Evolutionary conservation across 2,329 filamentous ascomycete genomes (phyloP), one percentile per base, ranked within the genome.

Genomic region (Scytalidium lignicola): DNA sequence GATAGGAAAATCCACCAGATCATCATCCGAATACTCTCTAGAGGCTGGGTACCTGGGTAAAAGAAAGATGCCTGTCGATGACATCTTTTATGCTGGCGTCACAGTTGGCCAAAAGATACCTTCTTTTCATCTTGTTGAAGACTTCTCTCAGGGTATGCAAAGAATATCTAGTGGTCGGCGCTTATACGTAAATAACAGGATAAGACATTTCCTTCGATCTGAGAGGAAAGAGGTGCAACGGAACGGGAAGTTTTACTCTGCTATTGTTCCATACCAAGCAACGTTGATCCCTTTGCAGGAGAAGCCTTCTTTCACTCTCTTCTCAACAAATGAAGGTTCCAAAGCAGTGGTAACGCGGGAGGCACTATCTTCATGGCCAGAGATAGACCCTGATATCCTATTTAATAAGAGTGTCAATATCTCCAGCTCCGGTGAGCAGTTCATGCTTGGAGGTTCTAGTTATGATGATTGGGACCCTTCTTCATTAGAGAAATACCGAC

Each of bases 91-190:
- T 49, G 48, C 49, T 7, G 55, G 52, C 15, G 50, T 53, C 28
- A 28, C 44, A 12, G 51, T 62, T 29, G 63, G 63, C 49, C 51
- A 66, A 49, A 56, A 63, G 44, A 48, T 66, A 6, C 6, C 10
- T 37, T 37, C 15, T 9, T 37, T 13, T 5, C n/a, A 37, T 5
- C 29, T 56, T 8, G 43, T 51, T 22, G 55, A 55, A 20, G 61
- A 65, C 23, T 46, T 60, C 18, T 57, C 48, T 42, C 46, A 53
- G 22, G 3, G 45, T 52, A 12, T 57, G 55, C 19, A 61, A 12
- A 47, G 49, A 2, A 58, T 74, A 1, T 70, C 74, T 1, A 62
- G 63, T 4, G 77, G 75, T 0, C 71, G 69, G 26, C 69, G 72
- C 40, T 56, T 70, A 2, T 75, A 73, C 47, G 70, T 75, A 2